These are phyloP conservation scores for Naganishia cerealis DNA, from an alignment of 1,284 basidiomycete genomes.

Conservation along the genomic window DNA sequence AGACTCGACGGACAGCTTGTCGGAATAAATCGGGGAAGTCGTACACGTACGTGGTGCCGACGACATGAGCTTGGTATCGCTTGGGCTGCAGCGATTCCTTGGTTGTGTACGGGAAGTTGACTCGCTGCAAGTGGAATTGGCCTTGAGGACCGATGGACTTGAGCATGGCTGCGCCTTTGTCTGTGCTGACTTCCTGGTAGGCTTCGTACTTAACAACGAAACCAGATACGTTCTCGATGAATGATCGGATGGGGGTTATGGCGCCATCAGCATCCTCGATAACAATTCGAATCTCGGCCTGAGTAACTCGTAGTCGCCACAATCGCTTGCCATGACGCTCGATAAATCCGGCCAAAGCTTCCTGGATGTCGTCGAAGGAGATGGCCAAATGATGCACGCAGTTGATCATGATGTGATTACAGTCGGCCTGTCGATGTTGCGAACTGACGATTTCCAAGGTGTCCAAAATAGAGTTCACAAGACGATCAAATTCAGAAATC, in stretches of 20 bases:
- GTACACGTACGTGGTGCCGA: constrained; percentile 97
- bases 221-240: constrained; percentile 97
- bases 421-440: constrained; percentile 82
- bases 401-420: constrained; percentile 96
- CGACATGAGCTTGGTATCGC: constrained; percentile 97
- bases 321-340: constrained; percentile 96
- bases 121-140: constrained; percentile 87
- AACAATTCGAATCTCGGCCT: constrained; percentile 90
- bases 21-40: constrained; percentile 99
- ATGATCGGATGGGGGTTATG: constrained; percentile 89
- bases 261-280: constrained; percentile 92
- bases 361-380: constrained; percentile 91
- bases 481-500: constrained; percentile 94
- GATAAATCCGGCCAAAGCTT: constrained; percentile 94
- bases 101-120: constrained; percentile 87
- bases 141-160: constrained; percentile 91
- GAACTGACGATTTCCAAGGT: constrained; percentile 88
- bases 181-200: constrained; percentile 97
- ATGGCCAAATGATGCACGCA: constrained; percentile 96
- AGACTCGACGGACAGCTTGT: constrained; percentile 90
- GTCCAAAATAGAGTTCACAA: constrained; percentile 91
- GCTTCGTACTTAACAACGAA: constrained; percentile 98
- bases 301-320: constrained; percentile 96
- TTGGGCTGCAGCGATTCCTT: constrained; percentile 99
- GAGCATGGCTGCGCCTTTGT: constrained; percentile 88